Base-by-base conservation (phyloP, 2,329 filamentous ascomycete genomes). In the Penicillium sp. region DNA sequence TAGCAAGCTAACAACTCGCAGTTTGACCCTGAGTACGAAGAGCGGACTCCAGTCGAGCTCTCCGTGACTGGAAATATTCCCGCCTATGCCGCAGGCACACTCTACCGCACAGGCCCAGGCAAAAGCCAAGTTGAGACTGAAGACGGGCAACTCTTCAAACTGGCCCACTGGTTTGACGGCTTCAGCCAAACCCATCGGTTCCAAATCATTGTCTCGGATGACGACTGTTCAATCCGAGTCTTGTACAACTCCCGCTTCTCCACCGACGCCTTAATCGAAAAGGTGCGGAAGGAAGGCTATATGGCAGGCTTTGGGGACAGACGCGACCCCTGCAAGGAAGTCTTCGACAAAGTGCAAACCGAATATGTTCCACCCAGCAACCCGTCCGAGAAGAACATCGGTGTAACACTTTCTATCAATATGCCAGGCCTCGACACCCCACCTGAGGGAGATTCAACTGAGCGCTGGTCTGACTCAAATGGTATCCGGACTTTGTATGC, bases 111-210 rank as follows among this genome's bases (percentile, higher is more conserved):
- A 0, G 90, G 91, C 0, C 89, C 90, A 0, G 89, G 90, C 1
- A 80, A 83, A 27, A 84, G 83, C 70, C 82, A 82, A 37, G 75
- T 91, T 3, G 79, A 86, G n/a, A 86, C 84, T 0, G 73, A 83
- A 2, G 79, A 79, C 3, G 85, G 86, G n/a, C 75, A 74, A 14
- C 83, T 80, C 0, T 86, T 87, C 66, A 77, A 80, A 31, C 79
- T 87, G 13, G 84, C 81, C 1, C 90, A 95, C 71, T 95, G 90
- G 90, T 95, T 95, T 63, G 91, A 95, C 69, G 89, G 89, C 6
- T 86, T 91, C 48, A 69, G 57, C 83, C 85, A 3, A 84, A 90
- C 54, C 80, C 89, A 93, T 74, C 85, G 84, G 27, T 93, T 93
- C 69, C 82, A 90, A 56, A 88, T 93, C 31, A 66, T 85, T 3